phyloP scores from a whole-genome alignment of 2,329 filamentous ascomycete genomes.

The Trichoderma arundinaceum region DNA sequence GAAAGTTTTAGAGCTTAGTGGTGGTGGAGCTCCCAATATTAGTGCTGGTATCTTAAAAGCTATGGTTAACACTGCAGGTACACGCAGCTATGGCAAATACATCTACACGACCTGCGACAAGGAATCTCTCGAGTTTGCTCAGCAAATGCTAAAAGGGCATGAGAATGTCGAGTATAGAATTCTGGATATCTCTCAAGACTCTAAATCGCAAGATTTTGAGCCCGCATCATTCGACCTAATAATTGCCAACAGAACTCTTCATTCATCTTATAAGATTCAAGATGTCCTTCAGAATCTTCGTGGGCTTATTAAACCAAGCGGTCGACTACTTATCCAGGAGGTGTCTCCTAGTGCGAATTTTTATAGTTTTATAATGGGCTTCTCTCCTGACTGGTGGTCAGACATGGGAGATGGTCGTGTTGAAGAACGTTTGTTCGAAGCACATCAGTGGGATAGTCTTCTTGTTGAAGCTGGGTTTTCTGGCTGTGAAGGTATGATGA shows the following conservation, averaged over 20 bases:
- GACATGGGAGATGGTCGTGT: not conserved
- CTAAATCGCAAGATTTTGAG: slow-evolving; percentile 28
- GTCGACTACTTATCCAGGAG: slow-evolving; percentile 23
- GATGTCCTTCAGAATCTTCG: slow-evolving; percentile 4
- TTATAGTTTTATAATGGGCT: slow-evolving; percentile 7
- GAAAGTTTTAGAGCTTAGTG: slow-evolving; percentile 38
- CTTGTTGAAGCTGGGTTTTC: slow-evolving; percentile 23
- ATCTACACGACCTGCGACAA: slow-evolving; percentile 38
- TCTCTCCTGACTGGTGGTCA: slow-evolving; percentile 8
- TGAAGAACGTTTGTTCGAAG: not conserved
- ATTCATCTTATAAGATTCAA: not conserved
- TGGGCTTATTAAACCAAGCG: slow-evolving; percentile 13
- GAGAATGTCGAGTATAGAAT: slow-evolving; percentile 32
- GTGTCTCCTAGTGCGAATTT: not conserved
- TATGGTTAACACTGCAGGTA: not conserved
- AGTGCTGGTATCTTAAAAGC: slow-evolving; percentile 37
- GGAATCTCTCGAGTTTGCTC: slow-evolving; percentile 36
- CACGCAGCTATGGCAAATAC: slow-evolving; percentile 34
- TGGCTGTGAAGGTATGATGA: slow-evolving; percentile 19
- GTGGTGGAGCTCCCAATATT: slow-evolving; percentile 48
- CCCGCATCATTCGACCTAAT: slow-evolving; percentile 27
- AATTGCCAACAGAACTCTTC: slow-evolving; percentile 19
- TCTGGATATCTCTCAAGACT: slow-evolving; percentile 38
- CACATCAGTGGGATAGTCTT: slow-evolving; percentile 23
- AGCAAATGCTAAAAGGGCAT: slow-evolving; percentile 33